Conservation (phyloP, 352 stramenopile species). For the Phytophthora aleatoria region DNA sequence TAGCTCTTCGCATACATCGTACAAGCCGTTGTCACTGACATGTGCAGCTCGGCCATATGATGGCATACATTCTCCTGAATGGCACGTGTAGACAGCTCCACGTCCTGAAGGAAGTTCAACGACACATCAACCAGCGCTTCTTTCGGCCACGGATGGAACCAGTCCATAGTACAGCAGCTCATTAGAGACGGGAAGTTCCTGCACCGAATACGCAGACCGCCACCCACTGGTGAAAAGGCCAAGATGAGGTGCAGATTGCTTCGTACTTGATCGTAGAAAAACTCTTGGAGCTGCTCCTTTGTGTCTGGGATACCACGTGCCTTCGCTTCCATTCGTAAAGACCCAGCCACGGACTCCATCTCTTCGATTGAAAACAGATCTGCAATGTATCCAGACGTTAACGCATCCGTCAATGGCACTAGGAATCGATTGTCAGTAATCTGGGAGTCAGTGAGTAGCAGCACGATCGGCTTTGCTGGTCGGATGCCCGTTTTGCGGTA, state of each 20-base stretch:
- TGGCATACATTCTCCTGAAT: slow-evolving; percentile 93
- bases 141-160: slow-evolving; percentile 92
- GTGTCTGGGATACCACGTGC: slow-evolving; percentile 85
- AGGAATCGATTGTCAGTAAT: slow-evolving; percentile 88
- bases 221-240: slow-evolving; percentile 85
- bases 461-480: slow-evolving; percentile 82
- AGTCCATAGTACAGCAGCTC: slow-evolving; percentile 80
- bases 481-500: slow-evolving; percentile 88
- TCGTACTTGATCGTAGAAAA: slow-evolving; percentile 90
- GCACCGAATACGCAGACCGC: slow-evolving; percentile 70
- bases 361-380: slow-evolving; percentile 90
- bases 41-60: slow-evolving; percentile 93
- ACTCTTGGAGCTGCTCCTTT: slow-evolving; percentile 89
- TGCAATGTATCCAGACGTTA: slow-evolving; percentile 74
- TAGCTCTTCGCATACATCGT: slow-evolving; percentile 74
- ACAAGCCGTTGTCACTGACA: slow-evolving; percentile 83
- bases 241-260: slow-evolving; percentile 89
- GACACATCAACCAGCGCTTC: slow-evolving; percentile 89
- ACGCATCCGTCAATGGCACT: slow-evolving; percentile 86
- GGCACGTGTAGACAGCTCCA: slow-evolving; percentile 61
- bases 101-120: slow-evolving; percentile 82
- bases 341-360: slow-evolving; percentile 84
- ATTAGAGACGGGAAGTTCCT: slow-evolving; percentile 84
- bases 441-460: slow-evolving; percentile 91
- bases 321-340: slow-evolving; percentile 85